Conservation (phyloP, 176 grass and related monocot species). For the Cocos nucifera region DNA sequence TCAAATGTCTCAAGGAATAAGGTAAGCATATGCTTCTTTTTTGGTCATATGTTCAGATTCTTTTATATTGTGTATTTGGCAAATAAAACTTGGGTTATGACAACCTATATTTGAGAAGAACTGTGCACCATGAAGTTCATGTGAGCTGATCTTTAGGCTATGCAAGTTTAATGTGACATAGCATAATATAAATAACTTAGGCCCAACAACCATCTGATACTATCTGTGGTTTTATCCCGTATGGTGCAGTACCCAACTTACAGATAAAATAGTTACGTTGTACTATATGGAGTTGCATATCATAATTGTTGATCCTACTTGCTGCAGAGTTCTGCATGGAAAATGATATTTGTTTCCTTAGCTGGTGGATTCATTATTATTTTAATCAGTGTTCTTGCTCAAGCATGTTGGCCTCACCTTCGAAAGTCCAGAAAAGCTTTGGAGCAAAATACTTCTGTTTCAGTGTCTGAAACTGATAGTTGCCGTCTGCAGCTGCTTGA, state of each 20-base stretch:
- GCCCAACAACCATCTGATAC: neutral
- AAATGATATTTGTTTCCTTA: constrained; percentile 38
- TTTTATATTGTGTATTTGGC: too few species aligned
- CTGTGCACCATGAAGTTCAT: too few species aligned
- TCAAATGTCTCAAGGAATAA: constrained; percentile 51
- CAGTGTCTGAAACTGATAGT: constrained; percentile 32
- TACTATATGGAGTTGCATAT: neutral
- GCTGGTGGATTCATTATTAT: constrained; percentile 51
- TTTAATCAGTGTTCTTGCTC: constrained; percentile 39
- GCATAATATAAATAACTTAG: too few species aligned
- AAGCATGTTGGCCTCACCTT: constrained; percentile 37
- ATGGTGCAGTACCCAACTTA: too few species aligned
- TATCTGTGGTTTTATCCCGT: neutral
- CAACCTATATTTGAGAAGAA: too few species aligned
- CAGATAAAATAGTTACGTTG: neutral
- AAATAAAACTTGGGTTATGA: too few species aligned
- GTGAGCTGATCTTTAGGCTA: too few species aligned
- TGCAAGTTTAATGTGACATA: too few species aligned
- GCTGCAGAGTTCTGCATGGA: constrained; percentile 47
- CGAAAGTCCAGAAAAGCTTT: constrained; percentile 33
- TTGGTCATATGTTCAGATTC: neutral
- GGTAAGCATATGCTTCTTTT: constrained; percentile 24
- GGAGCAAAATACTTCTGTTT: constrained; percentile 24
- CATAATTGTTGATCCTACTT: constrained; percentile 5
- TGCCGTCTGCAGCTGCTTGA: constrained; percentile 34